These are phyloP conservation scores for Benincasa hispida DNA, from an alignment of 306 rosid genomes.

Conservation along the genomic window DNA sequence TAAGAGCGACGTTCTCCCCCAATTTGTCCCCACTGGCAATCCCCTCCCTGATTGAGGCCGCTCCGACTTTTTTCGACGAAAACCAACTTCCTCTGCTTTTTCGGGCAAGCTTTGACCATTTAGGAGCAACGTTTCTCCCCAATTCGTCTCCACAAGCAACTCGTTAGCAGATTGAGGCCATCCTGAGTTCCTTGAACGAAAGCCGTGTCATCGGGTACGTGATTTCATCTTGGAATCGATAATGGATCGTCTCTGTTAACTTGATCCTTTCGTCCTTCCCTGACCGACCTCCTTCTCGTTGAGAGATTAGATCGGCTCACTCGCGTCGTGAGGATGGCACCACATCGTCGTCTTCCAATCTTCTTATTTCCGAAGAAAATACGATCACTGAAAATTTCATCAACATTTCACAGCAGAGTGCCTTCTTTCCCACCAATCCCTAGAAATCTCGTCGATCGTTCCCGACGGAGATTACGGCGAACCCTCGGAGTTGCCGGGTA, in stretches of 20 bases:
- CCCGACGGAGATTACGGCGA: not conserved
- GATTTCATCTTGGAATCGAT: not conserved
- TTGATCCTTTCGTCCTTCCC: not conserved
- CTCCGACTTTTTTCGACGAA: not conserved
- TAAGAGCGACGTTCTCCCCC: not conserved
- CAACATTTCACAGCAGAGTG: not conserved
- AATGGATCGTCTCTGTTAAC: not conserved
- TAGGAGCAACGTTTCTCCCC: not conserved
- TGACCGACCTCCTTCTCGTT: not conserved
- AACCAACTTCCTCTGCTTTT: not conserved
- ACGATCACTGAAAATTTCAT: not conserved
- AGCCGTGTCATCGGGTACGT: not conserved
- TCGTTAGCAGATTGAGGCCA: not conserved
- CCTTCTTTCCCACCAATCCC: not conserved
- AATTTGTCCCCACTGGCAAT: not conserved
- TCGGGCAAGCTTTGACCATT: not conserved
- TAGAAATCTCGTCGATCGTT: not conserved
- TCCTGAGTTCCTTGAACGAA: not conserved
- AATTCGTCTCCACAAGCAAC: not conserved
- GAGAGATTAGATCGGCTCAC: not conserved
- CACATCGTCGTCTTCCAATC: not conserved
- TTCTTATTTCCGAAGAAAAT: not conserved
- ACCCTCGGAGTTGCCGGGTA: not conserved
- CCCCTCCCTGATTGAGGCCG: not conserved
- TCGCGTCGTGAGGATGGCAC: not conserved